Conservation (phyloP, 768 basidiomycete genomes). For the Omphalotus guepiniiformis region DNA sequence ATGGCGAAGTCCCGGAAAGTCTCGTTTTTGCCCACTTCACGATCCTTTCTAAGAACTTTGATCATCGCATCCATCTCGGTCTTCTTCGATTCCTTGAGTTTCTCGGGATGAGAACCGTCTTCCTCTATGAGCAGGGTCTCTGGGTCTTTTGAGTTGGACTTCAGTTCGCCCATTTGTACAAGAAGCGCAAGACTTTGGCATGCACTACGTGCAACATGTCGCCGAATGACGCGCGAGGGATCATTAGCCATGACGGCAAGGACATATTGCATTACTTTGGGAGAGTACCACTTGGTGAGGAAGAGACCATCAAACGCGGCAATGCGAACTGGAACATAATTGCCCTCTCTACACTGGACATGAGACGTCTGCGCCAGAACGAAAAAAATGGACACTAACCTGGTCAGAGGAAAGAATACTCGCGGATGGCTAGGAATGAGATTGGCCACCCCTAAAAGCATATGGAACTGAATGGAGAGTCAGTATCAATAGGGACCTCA, state of each 20-base stretch:
- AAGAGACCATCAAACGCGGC: constrained; percentile 94
- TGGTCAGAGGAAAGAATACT: constrained; percentile 82
- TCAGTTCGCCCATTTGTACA: constrained; percentile 89
- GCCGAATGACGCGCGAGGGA: constrained; percentile 73
- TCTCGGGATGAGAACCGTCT: constrained; percentile 70
- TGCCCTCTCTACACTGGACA: constrained; percentile 73
- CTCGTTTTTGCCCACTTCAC: constrained; percentile 79
- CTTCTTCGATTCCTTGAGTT: constrained; percentile 71
- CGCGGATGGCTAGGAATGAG: constrained; percentile 73
- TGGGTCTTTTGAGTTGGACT: constrained; percentile 63
- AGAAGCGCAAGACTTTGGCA: constrained; percentile 85
- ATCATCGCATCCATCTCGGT: constrained; percentile 83
- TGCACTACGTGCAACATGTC: constrained; percentile 82
- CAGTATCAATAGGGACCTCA: background rate
- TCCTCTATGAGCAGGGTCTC: constrained; percentile 84
- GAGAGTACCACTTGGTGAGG: constrained; percentile 83
- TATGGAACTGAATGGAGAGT: constrained; percentile 58
- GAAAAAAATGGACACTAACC: constrained; percentile 42
- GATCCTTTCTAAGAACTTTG: constrained; percentile 83
- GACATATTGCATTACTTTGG: constrained; percentile 82
- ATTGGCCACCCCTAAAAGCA: constrained; percentile 71
- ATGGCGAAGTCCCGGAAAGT: constrained; percentile 75
- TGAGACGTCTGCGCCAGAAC: constrained; percentile 10
- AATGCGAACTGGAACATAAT: constrained; percentile 86
- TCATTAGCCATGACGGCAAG: constrained; percentile 85